A percentile compares a stretch with the other conserved stretches of the same genome.
phyloP scores from a whole-genome alignment of 1,284 basidiomycete genomes.

The Peniophora sp. region DNA sequence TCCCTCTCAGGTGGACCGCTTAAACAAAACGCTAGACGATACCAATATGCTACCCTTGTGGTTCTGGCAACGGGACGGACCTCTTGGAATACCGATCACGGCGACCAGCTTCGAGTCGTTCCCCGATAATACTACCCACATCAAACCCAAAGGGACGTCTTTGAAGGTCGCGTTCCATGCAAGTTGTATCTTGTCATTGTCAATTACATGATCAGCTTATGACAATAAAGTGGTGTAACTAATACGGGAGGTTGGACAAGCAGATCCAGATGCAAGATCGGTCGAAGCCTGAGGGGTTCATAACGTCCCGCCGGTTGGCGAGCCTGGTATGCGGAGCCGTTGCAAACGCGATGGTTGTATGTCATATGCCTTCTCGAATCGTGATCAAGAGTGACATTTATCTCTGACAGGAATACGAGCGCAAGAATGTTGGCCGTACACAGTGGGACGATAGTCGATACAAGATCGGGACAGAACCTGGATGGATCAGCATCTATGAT shows the following conservation, averaged over 20 bases:
- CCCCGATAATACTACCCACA: neutral
- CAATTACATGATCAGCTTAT: neutral
- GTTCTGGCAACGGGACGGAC: neutral
- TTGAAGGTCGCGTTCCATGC: neutral
- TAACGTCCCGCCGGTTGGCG: neutral
- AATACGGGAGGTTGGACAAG: neutral
- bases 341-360: neutral
- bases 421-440: neutral
- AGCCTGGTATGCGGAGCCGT: neutral
- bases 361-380: neutral
- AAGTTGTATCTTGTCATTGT: neutral
- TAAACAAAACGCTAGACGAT: neutral
- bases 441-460: neutral
- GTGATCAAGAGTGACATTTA: neutral
- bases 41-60: neutral
- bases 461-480: neutral
- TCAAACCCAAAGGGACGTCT: neutral
- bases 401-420: neutral
- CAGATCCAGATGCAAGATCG: neutral
- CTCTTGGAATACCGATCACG: neutral
- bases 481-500: neutral
- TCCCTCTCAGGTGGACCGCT: neutral
- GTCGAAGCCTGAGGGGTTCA: neutral
- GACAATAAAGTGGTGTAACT: neutral
- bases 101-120: neutral